These are phyloP conservation scores for Neopestalotiopsis sp. DNA, from an alignment of 2,329 filamentous ascomycete genomes.

Conservation along the genomic window DNA sequence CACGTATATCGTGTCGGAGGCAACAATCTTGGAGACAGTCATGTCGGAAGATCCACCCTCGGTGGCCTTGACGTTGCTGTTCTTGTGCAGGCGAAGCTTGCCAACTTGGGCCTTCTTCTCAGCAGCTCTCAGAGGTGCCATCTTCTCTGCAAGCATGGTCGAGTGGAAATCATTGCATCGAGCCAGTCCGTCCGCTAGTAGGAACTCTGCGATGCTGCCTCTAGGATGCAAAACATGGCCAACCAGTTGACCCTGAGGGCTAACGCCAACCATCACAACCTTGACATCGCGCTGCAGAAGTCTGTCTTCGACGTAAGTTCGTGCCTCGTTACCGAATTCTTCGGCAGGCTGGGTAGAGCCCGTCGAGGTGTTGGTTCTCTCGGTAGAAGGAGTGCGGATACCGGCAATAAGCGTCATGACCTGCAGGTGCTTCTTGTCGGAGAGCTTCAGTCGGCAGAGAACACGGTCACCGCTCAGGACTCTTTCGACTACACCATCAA, in stretches of 20 bases:
- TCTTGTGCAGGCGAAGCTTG: constrained; percentile 81
- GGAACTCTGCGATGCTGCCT: constrained; percentile 90
- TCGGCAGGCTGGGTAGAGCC: constrained; percentile 85
- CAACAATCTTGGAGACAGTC: constrained; percentile 82
- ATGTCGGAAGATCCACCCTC: constrained; percentile 75
- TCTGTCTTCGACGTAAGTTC: constrained; percentile 83
- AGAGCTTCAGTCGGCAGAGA: constrained; percentile 80
- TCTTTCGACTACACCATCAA: constrained; percentile 88
- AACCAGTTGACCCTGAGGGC: constrained; percentile 90
- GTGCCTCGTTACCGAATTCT: constrained; percentile 87
- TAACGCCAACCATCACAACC: constrained; percentile 83
- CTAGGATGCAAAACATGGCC: constrained; percentile 85
- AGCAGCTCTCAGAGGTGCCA: constrained; percentile 83
- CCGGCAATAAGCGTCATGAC: constrained; percentile 89
- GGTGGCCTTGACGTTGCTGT: constrained; percentile 74
- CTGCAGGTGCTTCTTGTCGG: constrained; percentile 85
- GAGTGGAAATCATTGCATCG: constrained; percentile 96
- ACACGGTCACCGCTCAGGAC: constrained; percentile 91
- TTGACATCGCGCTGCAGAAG: constrained; percentile 86
- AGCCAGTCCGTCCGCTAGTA: constrained; percentile 88
- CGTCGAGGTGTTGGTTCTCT: constrained; percentile 78
- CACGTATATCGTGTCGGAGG: constrained; percentile 87
- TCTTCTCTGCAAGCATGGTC: constrained; percentile 85
- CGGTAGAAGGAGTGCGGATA: constrained; percentile 87
- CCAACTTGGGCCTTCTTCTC: constrained; percentile 84